Conservation (phyloP, 1,139 yeast species). For the Sugiyamaella novakii region DNA sequence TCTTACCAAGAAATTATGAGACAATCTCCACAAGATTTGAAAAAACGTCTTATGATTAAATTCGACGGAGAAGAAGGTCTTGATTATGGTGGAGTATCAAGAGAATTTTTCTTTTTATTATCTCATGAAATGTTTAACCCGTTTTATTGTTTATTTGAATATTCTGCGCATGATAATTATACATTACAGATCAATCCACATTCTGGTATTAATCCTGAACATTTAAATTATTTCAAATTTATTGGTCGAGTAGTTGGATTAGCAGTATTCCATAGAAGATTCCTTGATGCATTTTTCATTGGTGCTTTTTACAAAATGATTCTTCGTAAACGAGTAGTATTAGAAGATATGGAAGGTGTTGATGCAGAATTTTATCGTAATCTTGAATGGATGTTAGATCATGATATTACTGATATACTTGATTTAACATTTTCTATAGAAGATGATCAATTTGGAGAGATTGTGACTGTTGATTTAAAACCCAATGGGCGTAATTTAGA, state of each 20-base stretch:
- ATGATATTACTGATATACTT: conserved; percentile 82
- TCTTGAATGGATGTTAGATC: conserved; percentile 92
- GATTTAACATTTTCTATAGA: conserved; percentile 93
- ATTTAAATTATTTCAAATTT: conserved; percentile 94
- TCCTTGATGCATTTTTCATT: conserved; percentile 95
- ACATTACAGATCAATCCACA: conserved; percentile 97
- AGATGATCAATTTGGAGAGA: conserved; percentile 95
- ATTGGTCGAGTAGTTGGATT: conserved; percentile 98
- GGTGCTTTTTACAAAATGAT: conserved; percentile 98
- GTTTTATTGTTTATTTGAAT: conserved; percentile 93
- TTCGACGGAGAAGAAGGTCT: conserved; percentile 99
- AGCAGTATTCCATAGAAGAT: conserved; percentile 97
- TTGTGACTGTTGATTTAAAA: conserved; percentile 85
- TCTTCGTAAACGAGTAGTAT: conserved; percentile 88
- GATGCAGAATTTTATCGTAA: conserved; percentile 96
- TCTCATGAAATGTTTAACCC: conserved; percentile 99
- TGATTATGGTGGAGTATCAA: conserved; percentile 98
- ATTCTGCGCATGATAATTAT: conserved; percentile 96
- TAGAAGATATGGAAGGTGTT: conserved; percentile 98
- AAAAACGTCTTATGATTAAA: conserved; percentile 95
- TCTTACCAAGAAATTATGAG: conserved; percentile 98
- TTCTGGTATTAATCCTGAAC: conserved; percentile 97
- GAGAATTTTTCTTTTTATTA: conserved; percentile 93
- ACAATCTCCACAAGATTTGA: conserved; percentile 96
- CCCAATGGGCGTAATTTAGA: conserved; percentile 85